Base-by-base conservation (phyloP, 2,329 filamentous ascomycete species). In the Trichoderma hamatum region DNA sequence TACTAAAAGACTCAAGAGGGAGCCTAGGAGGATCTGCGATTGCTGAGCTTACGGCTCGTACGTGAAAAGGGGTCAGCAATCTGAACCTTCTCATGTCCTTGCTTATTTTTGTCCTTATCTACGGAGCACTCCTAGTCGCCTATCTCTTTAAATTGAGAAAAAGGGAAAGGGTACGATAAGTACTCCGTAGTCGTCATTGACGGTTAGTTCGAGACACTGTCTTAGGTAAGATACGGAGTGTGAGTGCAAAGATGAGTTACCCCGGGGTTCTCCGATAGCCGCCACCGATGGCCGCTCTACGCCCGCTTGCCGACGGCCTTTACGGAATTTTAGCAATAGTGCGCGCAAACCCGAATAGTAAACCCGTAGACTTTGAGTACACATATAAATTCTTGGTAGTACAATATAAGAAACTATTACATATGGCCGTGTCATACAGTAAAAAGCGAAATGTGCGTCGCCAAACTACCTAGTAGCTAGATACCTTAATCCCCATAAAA, bases 61-160 rank as follows among this genome's bases (percentile, higher is more conserved):
- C 24, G n/a, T 39, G 49, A 51, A 64, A 64, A 64, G 61, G 61
- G 61, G 49, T 11, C 26, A 34, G 14, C 4, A 51, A 64, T 43
- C 16, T 32, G 39, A 51, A 55, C 21, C 34, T 55, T 30, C 32
- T 16, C 32, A 11, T 64, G 19, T 30, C 61, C 32, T 32, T 30
- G 2, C 11, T 24, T 34, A 24, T 39, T 30, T 39, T 54, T 19
- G 9, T 34, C 61, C 34, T 39, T 43, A 55, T 43, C 61, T 55
- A 16, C 7, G 7, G 39, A n/a, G 19, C 39, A n/a, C 49, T 36
- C 46, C 46, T 36, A 30, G 13, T 13, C n/a, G 46, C 11, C 11
- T 14, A 49, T 21, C 19, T 5, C 0, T 24, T 24, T 24, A 49
- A 21, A 14, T n/a, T 7, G 43, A 5, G 24, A 13, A 49, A 13